phyloP scores from a whole-genome alignment of 148 eudicot genomes.

The Nepenthes gracilis region DNA sequence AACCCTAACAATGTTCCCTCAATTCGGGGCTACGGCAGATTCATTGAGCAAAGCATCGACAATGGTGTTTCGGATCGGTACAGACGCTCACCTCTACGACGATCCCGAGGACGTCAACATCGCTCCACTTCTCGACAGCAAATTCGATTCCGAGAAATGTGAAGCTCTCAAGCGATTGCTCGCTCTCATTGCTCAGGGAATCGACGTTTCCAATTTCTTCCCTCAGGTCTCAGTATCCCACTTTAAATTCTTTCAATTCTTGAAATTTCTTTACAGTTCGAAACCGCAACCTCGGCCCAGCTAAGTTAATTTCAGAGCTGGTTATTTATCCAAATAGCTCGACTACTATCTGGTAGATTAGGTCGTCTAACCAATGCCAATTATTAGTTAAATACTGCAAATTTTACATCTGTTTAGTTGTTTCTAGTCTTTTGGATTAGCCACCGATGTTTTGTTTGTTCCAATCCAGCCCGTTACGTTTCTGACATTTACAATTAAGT shows the following conservation, averaged over 20 bases:
- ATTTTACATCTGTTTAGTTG: too few species aligned
- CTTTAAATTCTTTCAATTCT: not conserved
- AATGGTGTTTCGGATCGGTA: constrained; percentile 90
- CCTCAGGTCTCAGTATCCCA: constrained; percentile 52
- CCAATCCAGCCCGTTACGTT: too few species aligned
- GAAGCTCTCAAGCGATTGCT: constrained; percentile 96
- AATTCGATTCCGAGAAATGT: constrained; percentile 79
- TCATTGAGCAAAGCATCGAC: constrained; percentile 81
- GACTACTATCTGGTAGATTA: not conserved
- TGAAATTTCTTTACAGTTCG: not conserved
- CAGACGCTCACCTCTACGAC: constrained; percentile 97
- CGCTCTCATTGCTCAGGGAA: constrained; percentile 95
- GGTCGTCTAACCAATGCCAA: too few species aligned
- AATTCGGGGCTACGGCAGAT: constrained; percentile 77
- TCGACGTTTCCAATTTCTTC: constrained; percentile 87
- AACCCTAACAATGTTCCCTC: constrained; percentile 45
- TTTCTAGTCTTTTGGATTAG: too few species aligned
- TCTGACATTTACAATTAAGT: too few species aligned
- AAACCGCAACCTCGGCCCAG: not conserved
- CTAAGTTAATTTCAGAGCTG: not conserved
- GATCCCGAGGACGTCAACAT: constrained; percentile 94
- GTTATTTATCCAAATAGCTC: constrained; percentile 1
- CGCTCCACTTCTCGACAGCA: constrained; percentile 76
- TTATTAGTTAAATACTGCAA: too few species aligned
- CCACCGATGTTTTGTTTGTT: too few species aligned